phyloP scores from a whole-genome alignment of 2,329 filamentous ascomycete genomes.

The Plectosphaerella cucumerina region DNA sequence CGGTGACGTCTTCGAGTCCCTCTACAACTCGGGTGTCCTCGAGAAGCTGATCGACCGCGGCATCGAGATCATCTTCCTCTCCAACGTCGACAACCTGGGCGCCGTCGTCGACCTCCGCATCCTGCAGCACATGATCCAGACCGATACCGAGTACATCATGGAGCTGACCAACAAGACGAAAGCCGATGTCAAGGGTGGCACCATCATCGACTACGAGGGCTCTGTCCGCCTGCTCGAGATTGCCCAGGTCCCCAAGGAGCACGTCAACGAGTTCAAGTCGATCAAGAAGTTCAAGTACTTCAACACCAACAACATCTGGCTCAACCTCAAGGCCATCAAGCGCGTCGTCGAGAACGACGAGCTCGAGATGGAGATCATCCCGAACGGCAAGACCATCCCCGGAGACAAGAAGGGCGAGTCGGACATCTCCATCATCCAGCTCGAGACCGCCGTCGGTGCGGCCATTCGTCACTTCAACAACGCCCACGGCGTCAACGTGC shows the following conservation, averaged over 20 bases:
- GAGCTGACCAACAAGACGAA: conserved; percentile 99
- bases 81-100: conserved; percentile 98
- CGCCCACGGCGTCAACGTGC: conserved; percentile 98
- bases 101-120: conserved; percentile 97
- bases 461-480: conserved; percentile 99
- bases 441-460: conserved; percentile 96
- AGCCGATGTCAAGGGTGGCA: conserved; percentile 99
- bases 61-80: conserved; percentile 97
- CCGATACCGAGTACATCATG: conserved; percentile 98
- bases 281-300: conserved; percentile 99
- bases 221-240: conserved; percentile 96
- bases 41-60: conserved; percentile 94
- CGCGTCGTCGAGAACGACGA: conserved; percentile 98
- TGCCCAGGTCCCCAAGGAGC: conserved; percentile 98
- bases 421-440: conserved; percentile 94
- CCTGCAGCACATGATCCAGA: conserved; percentile 98
- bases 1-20: conserved; percentile 98
- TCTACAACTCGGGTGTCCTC: conserved; percentile 98
- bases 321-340: conserved; percentile 97
- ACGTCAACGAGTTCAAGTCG: conserved; percentile 99
- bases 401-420: conserved; percentile 99
- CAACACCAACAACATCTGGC: conserved; percentile 99
- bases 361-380: conserved; percentile 99
- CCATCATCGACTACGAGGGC: conserved; percentile 99
- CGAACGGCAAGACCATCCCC: conserved; percentile 97